Evolutionary conservation across 2,329 filamentous ascomycete genomes (phyloP), one percentile per base, ranked within the genome.

Genomic region (Emmonsiellopsis sp.): DNA sequence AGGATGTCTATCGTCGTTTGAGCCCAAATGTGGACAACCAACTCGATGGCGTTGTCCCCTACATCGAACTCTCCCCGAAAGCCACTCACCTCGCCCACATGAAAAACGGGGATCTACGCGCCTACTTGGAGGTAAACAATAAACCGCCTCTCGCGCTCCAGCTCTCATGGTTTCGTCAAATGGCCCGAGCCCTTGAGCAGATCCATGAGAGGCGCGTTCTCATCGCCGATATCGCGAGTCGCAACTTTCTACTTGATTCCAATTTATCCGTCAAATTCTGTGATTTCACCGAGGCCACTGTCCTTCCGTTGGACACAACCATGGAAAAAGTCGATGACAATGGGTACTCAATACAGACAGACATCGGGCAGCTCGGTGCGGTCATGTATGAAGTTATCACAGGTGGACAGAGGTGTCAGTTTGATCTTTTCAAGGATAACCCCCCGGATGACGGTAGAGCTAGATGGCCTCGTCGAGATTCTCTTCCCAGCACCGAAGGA

Each of bases 181-280:
- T 61, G 32, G 53, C 54, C 10, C 30, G 50, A 31, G 54, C 54
- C 34, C 37, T 61, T 9, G 55, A 42, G 8, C 54, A 55, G 37
- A 56, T 58, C 30, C 57, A 63, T 53, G 15, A 44, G 8, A 50
- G 43, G 15, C 51, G 53, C 9, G 54, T 61, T 38, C 44, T 60
- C 43, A 50, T 59, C 30, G 50, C 52, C 10, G 58, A 61, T 49
- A 51, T 60, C 44, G 48, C 55, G 7, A 48, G 54, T 20, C 41
- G 54, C 20, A 61, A 60, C 41, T 34, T 60, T 35, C 30, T 61
- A 6, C 53, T 57, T 30, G 53, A 55, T 52, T 47, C 58, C 10
- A 52, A 65, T 56, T 40, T 67, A 13, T 60, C 56, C 2, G 35
- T 69, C 31, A 65, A 64, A 53, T 46, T 67, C 13, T 62, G 59